A percentile compares a stretch with the other conserved stretches of the same genome.
phyloP scores from a whole-genome alignment of 2,329 filamentous ascomycete genomes.

The Tolypocladium endophyticum region DNA sequence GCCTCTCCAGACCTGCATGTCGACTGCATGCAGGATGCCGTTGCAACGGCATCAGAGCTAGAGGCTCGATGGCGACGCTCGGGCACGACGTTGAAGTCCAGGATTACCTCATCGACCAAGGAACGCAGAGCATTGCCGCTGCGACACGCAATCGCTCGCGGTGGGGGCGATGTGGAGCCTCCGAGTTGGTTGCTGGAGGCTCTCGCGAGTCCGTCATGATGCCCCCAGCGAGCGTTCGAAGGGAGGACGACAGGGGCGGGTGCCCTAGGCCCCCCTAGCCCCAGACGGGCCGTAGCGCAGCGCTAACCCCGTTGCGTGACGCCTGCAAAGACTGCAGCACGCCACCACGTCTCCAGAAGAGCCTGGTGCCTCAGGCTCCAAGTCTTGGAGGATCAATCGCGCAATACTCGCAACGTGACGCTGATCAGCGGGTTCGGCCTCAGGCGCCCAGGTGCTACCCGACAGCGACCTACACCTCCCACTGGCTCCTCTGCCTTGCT shows the following conservation, averaged over 20 bases:
- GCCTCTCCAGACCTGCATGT: not conserved
- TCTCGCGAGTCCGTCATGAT: not conserved
- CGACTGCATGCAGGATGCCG: not conserved
- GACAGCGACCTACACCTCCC: not conserved
- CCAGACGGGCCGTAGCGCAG: not conserved
- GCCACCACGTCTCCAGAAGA: not conserved
- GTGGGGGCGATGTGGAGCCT: not conserved
- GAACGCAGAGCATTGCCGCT: not conserved
- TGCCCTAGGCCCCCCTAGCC: not conserved
- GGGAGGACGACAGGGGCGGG: not conserved
- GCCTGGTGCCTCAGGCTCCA: not conserved
- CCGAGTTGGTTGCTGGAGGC: not conserved
- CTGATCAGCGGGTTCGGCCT: not conserved
- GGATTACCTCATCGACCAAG: not conserved
- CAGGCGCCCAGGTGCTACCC: not conserved
- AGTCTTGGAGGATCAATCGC: not conserved
- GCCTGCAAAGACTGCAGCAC: not conserved
- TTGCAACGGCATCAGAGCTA: not conserved
- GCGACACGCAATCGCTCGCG: not conserved
- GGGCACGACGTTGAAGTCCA: not conserved
- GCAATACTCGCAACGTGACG: not conserved
- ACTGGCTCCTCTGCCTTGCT: not conserved
- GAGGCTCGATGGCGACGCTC: not conserved
- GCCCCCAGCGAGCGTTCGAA: not conserved
- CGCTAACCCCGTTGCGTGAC: not conserved